Percentiles rank a stretch among this genome's conserved stretches.
phyloP scores from a whole-genome alignment of 164 flowering plant genomes.

The Warburgia ugandensis region DNA sequence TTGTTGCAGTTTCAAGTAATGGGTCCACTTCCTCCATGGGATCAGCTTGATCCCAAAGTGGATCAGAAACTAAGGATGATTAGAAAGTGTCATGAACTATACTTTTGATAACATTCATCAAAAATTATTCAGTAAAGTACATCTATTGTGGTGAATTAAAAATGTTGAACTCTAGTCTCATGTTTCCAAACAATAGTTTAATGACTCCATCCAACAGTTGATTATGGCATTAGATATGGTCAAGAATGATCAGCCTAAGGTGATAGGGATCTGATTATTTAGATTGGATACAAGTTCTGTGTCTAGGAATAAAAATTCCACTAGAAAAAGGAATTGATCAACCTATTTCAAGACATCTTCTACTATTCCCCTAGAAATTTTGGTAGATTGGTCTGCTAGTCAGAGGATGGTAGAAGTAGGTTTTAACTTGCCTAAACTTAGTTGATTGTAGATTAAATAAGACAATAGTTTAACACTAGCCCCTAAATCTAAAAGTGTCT shows the following conservation, averaged over 20 bases:
- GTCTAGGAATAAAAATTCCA: neutral
- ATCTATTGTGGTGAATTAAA: too few species aligned
- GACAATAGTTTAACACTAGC: neutral
- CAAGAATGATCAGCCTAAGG: neutral
- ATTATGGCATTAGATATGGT: neutral
- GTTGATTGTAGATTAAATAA: neutral
- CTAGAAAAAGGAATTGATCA: neutral
- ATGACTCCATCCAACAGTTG: neutral
- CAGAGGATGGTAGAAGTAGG: neutral
- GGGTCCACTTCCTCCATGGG: too few species aligned
- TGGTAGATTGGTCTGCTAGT: neutral
- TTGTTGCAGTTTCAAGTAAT: too few species aligned
- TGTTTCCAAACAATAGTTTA: too few species aligned
- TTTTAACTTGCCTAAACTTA: neutral
- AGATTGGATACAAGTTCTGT: too few species aligned
- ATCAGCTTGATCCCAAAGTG: too few species aligned
- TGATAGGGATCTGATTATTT: neutral
- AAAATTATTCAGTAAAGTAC: too few species aligned
- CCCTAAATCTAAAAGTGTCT: neutral
- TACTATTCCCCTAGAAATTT: neutral
- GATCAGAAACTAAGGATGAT: too few species aligned
- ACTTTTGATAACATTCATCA: too few species aligned
- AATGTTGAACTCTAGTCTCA: too few species aligned
- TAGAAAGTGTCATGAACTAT: too few species aligned
- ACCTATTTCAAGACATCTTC: neutral